phyloP scores from a whole-genome alignment of 306 rosid species.

The Glycine latifolia region DNA sequence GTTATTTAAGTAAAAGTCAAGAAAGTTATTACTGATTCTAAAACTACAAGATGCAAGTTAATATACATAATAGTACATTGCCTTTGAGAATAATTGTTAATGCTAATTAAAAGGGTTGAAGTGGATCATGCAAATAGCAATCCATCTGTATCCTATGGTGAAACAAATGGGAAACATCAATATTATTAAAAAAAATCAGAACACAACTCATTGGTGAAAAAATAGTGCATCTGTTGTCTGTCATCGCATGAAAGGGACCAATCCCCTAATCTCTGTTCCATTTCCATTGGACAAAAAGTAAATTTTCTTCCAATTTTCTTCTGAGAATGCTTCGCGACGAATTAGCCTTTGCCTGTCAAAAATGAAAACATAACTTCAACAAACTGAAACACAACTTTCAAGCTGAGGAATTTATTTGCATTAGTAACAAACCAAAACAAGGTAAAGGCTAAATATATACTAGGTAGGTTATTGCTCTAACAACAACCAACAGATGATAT shows the following conservation, averaged over 20 bases:
- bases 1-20: not conserved
- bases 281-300: conserved; percentile 87
- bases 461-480: conserved; percentile 14
- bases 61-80: conserved; percentile 48
- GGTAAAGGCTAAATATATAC: not conserved
- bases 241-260: conserved; percentile 80
- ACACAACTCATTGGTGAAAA: conserved; percentile 19
- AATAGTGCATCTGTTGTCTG: conserved; percentile 35
- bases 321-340: conserved; percentile 79
- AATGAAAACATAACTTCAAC: conserved; percentile 38
- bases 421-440: conserved; percentile 30
- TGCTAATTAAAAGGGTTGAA: conserved; percentile 27
- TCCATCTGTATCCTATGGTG: conserved; percentile 36
- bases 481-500: conserved; percentile 11
- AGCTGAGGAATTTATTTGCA: conserved; percentile 21
- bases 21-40: conserved; percentile 13
- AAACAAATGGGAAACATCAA: conserved; percentile 30
- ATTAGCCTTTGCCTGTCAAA: conserved; percentile 86
- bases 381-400: conserved; percentile 26
- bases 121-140: conserved; percentile 41
- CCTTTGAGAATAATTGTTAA: conserved; percentile 23
- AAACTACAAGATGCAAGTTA: conserved; percentile 25
- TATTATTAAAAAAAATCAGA: conserved; percentile 29
- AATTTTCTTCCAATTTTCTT: conserved; percentile 86
- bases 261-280: conserved; percentile 88